phyloP scores from a whole-genome alignment of 371 early-diverging fungal species.

The Mucor saturninus region DNA sequence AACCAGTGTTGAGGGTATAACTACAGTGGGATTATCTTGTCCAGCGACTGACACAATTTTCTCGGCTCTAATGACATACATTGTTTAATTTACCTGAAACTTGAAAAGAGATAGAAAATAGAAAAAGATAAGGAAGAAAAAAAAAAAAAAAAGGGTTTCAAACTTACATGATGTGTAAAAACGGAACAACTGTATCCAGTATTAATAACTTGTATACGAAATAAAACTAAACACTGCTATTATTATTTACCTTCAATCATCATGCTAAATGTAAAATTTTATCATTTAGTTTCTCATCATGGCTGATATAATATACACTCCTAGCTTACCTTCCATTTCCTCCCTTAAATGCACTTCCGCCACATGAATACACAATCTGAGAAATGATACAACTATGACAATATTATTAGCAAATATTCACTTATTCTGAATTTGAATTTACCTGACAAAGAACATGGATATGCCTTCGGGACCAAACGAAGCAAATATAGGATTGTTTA shows the following conservation, averaged over 20 bases:
- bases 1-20: slow-evolving; percentile 89
- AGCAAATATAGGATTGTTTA: slow-evolving; percentile 75
- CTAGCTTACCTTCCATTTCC: slow-evolving; percentile 78
- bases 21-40: slow-evolving; percentile 59
- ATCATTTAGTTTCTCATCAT: not conserved
- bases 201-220: not conserved
- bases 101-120: not conserved
- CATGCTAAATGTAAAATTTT: slow-evolving; percentile 60
- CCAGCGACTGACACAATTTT: slow-evolving; percentile 70
- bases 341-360: slow-evolving; percentile 88
- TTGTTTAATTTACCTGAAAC: not conserved
- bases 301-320: not conserved
- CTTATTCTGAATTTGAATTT: slow-evolving; percentile 16
- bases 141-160: not conserved
- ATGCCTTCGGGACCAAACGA: slow-evolving; percentile 90
- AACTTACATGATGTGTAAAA: slow-evolving; percentile 88
- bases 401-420: not conserved
- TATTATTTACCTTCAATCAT: slow-evolving; percentile 84
- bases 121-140: slow-evolving; percentile 9
- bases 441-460: slow-evolving; percentile 91
- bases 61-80: slow-evolving; percentile 53
- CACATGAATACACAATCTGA: slow-evolving; percentile 83
- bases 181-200: slow-evolving; percentile 72
- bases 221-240: not conserved
- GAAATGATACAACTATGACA: slow-evolving; percentile 73